These are phyloP conservation scores for Coemansia sp. DNA, from an alignment of 371 early-diverging fungal genomes.

Conservation along the genomic window DNA sequence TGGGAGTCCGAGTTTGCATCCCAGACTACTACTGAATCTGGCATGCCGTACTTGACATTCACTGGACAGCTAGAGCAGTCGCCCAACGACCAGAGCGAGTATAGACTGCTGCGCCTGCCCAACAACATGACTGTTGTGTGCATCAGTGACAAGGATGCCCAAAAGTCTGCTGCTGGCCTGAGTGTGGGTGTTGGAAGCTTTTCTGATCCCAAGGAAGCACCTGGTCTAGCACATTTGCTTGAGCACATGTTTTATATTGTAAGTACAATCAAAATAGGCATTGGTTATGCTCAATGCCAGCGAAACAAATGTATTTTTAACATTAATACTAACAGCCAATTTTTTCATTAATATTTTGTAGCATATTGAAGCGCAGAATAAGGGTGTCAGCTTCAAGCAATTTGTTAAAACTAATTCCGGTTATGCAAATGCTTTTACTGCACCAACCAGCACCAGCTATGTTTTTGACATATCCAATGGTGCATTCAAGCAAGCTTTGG, in stretches of 20 bases:
- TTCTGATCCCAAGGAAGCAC: conserved; percentile 69
- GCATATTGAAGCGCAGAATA: not conserved
- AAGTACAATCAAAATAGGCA: not conserved
- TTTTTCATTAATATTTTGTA: not conserved
- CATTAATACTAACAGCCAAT: not conserved
- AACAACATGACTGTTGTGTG: conserved; percentile 81
- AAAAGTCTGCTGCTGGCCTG: conserved; percentile 86
- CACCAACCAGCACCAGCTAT: conserved; percentile 82
- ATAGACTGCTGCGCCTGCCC: conserved; percentile 71
- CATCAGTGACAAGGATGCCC: conserved; percentile 75
- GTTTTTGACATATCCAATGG: conserved; percentile 86
- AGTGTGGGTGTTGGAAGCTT: conserved; percentile 90
- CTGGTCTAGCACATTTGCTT: conserved; percentile 96
- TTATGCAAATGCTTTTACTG: conserved; percentile 66
- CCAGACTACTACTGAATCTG: too few relatives aligned
- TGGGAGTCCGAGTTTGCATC: too few relatives aligned
- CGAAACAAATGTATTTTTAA: not conserved
- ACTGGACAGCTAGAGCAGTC: conserved; percentile 16
- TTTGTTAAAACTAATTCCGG: not conserved
- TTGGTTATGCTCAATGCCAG: not conserved
- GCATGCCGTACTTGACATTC: conserved; percentile 21
- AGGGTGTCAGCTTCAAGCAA: not conserved
- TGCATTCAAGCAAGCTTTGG: conserved; percentile 84
- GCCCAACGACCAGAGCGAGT: conserved; percentile 73
- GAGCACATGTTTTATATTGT: conserved; percentile 95